Evolutionary conservation across 78 protist genomes (phyloP), one percentile per base, ranked within the genome.

Genomic region (Dictyostelium firmibasis): DNA sequence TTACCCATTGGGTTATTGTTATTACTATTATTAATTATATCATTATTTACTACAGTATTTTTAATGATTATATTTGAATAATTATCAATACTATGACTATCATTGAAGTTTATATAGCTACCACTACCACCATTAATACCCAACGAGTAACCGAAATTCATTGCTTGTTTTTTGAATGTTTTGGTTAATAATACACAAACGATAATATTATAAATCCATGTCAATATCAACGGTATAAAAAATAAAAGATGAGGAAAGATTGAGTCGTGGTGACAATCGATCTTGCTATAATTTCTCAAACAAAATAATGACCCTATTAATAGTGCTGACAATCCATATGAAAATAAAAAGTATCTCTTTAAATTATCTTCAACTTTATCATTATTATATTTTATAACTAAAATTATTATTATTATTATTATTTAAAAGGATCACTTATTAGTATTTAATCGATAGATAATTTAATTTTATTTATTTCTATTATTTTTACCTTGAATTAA

Each of bases 341-440:
- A 47, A 60, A 86, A n/a, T 25, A 74, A 16, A 76, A 76, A 84
- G 76, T 86, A 86, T n/a, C 11, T 35, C 78, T 86, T 86, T 76
- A 76, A 86, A 77, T 86, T 50, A 23, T 16, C 47, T 50, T 72
- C 82, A 7, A 69, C 92, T 50, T 33, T 79, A 38, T 69, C 74
- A 76, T 86, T 86, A 86, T 86, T 86, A 76, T 86, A 86, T 76
- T 47, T 76, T 36, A 77, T 77, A 50, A 77, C 92, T 86, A 38
- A 16, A 33, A 8, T 72, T 27, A 74, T 9, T 53, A 38, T 11
- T 31, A 53, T 23, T 81, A 35, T 81, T 41, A 41, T 41, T 41
- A 41, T 41, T n/a, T n/a, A n/a, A n/a, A n/a, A n/a, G n/a, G n/a
- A n/a, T n/a, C n/a, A n/a, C n/a, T n/a, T 27, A 29, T 25, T 79